phyloP scores from a whole-genome alignment of 202 grass and related monocot species.

The Panicum hallii region DNA sequence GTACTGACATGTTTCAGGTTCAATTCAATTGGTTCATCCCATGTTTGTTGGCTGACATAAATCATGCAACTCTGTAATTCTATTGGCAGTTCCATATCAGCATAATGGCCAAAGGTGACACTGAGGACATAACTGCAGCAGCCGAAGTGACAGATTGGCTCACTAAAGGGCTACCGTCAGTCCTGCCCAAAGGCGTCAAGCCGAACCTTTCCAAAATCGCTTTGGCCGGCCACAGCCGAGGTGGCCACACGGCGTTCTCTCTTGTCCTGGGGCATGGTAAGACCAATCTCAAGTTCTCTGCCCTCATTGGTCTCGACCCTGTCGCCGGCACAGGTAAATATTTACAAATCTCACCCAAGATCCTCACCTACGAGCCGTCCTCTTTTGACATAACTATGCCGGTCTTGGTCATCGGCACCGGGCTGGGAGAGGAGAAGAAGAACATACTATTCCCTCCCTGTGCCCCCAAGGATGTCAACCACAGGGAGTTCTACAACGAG shows the following conservation, averaged over 20 bases:
- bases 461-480: constrained; percentile 59
- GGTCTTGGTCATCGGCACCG: constrained; percentile 61
- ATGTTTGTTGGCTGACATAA: neutral
- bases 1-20: neutral
- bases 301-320: constrained; percentile 65
- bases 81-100: constrained; percentile 38
- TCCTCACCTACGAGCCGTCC: constrained; percentile 60
- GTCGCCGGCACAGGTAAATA: constrained; percentile 44
- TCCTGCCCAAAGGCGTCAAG: constrained; percentile 48
- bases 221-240: constrained; percentile 67
- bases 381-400: constrained; percentile 55
- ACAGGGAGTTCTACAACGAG: constrained; percentile 63
- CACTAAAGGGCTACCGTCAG: constrained; percentile 27
- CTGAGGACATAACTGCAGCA: constrained; percentile 47
- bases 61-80: constrained; percentile 26
- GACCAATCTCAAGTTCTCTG: constrained; percentile 49
- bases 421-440: constrained; percentile 53
- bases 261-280: constrained; percentile 59
- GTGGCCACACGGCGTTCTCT: constrained; percentile 69
- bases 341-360: constrained; percentile 45
- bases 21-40: neutral
- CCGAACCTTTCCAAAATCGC: constrained; percentile 49
- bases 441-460: constrained; percentile 54
- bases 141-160: constrained; percentile 62
- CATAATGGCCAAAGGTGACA: constrained; percentile 2